Conservation (phyloP, 2,329 filamentous ascomycete genomes). For the Uncinocarpus reesii region DNA sequence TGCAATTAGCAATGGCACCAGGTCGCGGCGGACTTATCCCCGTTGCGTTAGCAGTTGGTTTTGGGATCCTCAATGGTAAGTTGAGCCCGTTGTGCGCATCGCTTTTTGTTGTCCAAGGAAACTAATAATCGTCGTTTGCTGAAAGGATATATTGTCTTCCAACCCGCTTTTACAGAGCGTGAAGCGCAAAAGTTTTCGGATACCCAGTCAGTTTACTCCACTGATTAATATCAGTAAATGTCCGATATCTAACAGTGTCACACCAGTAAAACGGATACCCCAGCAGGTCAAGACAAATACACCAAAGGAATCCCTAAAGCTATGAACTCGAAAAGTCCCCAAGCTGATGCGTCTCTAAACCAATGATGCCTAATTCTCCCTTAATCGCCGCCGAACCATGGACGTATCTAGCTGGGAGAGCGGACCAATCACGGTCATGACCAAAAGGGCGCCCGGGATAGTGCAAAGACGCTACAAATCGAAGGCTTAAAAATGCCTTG, state of each 20-base stretch:
- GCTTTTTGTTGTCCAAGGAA: too few relatives aligned
- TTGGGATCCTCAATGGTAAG: slow-evolving; percentile 34
- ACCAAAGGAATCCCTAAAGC: not conserved
- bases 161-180: slow-evolving; percentile 32
- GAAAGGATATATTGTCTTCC: slow-evolving; percentile 37
- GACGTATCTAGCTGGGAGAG: slow-evolving; percentile 8
- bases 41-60: slow-evolving; percentile 29
- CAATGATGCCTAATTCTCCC: not conserved
- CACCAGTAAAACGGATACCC: not conserved
- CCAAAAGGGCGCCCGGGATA: too few relatives aligned
- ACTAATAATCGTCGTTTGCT: not conserved
- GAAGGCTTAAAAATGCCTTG: too few relatives aligned
- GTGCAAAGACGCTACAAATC: too few relatives aligned
- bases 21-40: slow-evolving; percentile 30
- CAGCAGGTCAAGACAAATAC: not conserved
- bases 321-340: not conserved
- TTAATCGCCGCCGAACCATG: not conserved
- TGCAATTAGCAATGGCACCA: slow-evolving; percentile 24
- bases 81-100: not conserved
- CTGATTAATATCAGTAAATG: not conserved
- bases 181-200: slow-evolving; percentile 23
- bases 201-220: slow-evolving; percentile 6
- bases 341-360: not conserved
- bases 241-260: too few relatives aligned
- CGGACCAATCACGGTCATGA: too few relatives aligned